Conservation (phyloP, 345 rosid species). For the Crucihimalaya himalaica region DNA sequence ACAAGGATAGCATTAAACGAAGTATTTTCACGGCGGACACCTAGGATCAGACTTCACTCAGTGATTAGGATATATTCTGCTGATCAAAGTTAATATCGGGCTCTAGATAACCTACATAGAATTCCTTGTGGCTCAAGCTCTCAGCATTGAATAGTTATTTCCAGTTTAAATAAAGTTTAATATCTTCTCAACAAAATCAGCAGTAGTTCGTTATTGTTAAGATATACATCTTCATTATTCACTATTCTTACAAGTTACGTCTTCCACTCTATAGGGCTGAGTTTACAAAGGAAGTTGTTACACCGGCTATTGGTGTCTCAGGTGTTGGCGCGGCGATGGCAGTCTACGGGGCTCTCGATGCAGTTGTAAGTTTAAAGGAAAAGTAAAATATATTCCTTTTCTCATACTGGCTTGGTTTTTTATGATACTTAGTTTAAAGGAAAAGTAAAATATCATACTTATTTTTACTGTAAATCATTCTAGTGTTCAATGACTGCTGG, state of each 20-base stretch:
- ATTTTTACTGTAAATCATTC: slow-evolving; percentile 21
- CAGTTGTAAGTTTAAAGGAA: slow-evolving; percentile 65
- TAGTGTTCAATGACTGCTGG: slow-evolving; percentile 88
- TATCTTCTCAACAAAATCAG: background rate
- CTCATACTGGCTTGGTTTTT: background rate
- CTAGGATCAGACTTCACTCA: background rate
- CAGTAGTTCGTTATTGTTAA: background rate
- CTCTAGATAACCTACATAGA: background rate
- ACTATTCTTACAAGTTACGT: background rate
- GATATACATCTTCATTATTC: background rate
- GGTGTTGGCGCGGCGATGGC: slow-evolving; percentile 97
- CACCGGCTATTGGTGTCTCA: slow-evolving; percentile 77
- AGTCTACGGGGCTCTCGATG: slow-evolving; percentile 87
- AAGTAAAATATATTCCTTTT: background rate
- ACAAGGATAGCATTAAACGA: background rate
- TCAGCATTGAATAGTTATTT: background rate
- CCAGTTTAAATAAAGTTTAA: background rate
- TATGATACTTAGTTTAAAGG: slow-evolving; percentile 46
- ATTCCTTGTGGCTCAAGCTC: background rate
- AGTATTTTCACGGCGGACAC: background rate
- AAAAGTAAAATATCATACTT: background rate
- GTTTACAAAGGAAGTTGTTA: slow-evolving; percentile 82
- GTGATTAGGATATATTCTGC: background rate
- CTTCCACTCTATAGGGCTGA: slow-evolving; percentile 63
- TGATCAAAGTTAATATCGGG: background rate